phyloP scores from a whole-genome alignment of 2,329 filamentous ascomycete genomes.

The Purpureocillium takamizusanense region DNA sequence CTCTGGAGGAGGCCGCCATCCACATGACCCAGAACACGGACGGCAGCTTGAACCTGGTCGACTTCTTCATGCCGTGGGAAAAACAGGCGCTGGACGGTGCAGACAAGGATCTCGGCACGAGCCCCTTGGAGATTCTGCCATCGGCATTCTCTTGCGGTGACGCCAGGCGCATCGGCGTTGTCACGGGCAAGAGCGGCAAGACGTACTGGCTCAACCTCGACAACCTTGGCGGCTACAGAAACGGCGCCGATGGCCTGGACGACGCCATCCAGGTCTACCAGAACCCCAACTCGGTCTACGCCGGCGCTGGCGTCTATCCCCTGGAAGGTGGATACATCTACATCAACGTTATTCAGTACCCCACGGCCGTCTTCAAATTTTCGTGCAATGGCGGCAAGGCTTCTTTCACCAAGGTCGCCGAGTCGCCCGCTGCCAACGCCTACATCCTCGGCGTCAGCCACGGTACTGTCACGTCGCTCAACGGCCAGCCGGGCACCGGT shows the following conservation, averaged over 20 bases:
- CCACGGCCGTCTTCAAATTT: conserved; percentile 49
- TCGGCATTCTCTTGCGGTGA: conserved; percentile 32
- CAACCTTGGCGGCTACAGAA: conserved; percentile 29
- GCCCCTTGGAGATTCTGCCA: conserved; percentile 32
- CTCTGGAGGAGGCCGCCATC: conserved; percentile 35
- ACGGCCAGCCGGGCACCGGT: conserved; percentile 43
- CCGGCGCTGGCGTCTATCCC: conserved; percentile 37
- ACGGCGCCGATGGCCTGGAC: conserved; percentile 25
- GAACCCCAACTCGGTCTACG: conserved; percentile 35
- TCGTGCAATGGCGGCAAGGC: conserved; percentile 41
- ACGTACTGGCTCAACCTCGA: conserved; percentile 34
- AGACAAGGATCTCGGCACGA: conserved; percentile 40
- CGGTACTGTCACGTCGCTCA: conserved; percentile 45
- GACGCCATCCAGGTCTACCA: conserved; percentile 35
- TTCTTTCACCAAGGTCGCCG: conserved; percentile 43
- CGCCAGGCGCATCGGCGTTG: conserved; percentile 36
- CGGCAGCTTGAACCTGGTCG: conserved; percentile 33
- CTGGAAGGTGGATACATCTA: conserved; percentile 40
- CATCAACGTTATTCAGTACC: conserved; percentile 42
- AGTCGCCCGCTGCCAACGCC: conserved; percentile 38
- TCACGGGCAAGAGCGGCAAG: conserved; percentile 42
- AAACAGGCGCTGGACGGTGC: conserved; percentile 39
- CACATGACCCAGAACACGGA: conserved; percentile 31
- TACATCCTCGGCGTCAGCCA: conserved; percentile 47
- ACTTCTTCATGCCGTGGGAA: conserved; percentile 47